These are phyloP conservation scores for Aspergillus steynii DNA, from an alignment of 495 filamentous ascomycete species.

Conservation along the genomic window DNA sequence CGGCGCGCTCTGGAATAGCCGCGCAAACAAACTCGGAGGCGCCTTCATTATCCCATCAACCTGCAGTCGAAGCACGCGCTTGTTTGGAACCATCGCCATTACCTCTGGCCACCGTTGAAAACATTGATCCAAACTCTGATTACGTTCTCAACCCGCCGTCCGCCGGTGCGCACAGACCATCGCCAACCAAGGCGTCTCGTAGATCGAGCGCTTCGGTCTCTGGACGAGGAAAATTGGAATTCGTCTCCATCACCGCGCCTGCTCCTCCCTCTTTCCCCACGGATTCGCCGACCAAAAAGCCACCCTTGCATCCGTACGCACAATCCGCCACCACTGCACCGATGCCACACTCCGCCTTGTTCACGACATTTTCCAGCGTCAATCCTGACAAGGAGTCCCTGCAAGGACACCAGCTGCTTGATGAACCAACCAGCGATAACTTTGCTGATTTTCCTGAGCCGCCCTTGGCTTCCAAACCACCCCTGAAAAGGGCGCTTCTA, in stretches of 20 bases:
- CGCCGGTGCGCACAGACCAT: conserved; percentile 51
- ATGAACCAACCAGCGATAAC: conserved; percentile 49
- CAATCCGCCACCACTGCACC: conserved; percentile 55
- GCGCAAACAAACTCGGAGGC: conserved; percentile 67
- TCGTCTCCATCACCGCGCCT: conserved; percentile 73
- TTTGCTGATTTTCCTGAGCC: conserved; percentile 56
- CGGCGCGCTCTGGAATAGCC: conserved; percentile 63
- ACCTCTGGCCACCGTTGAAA: conserved; percentile 51
- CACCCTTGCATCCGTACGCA: conserved; percentile 47
- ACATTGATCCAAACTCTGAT: conserved; percentile 44
- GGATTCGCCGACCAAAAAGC: conserved; percentile 85
- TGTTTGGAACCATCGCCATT: conserved; percentile 48
- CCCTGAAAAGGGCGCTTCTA: conserved; percentile 66
- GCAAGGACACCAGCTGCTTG: conserved; percentile 66
- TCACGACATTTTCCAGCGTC: conserved; percentile 60
- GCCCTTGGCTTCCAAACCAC: conserved; percentile 58
- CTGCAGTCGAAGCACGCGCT: conserved; percentile 49
- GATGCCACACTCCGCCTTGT: conserved; percentile 63
- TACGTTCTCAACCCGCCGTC: conserved; percentile 58
- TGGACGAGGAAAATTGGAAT: conserved; percentile 39
- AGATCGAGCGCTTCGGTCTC: conserved; percentile 37
- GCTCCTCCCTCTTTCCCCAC: conserved; percentile 62
- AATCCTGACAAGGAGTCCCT: conserved; percentile 34
- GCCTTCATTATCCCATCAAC: conserved; percentile 49
- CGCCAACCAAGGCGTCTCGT: conserved; percentile 55